Percentiles rank a stretch among this genome's conserved stretches.
phyloP scores from a whole-genome alignment of 2,329 filamentous ascomycete species.

The Aureobasidium namibiae region DNA sequence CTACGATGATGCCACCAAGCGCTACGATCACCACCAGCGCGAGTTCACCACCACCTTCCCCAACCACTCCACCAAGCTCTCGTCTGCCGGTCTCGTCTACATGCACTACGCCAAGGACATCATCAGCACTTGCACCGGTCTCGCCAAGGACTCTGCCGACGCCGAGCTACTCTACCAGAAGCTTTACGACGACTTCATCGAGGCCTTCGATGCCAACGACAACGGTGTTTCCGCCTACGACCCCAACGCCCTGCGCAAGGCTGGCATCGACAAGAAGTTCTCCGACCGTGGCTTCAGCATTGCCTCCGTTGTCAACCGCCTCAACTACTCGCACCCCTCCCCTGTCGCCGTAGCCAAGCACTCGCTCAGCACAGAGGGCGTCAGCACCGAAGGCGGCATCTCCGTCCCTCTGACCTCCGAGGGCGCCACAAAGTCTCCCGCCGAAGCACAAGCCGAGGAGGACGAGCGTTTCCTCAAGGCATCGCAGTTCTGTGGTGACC shows the following conservation, averaged over 20 bases:
- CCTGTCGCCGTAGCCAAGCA: slow-evolving; percentile 25
- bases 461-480: slow-evolving; percentile 72
- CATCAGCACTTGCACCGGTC: slow-evolving; percentile 58
- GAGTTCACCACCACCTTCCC: slow-evolving; percentile 82
- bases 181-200: slow-evolving; percentile 86
- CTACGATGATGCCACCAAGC: slow-evolving; percentile 67
- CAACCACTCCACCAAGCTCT: slow-evolving; percentile 75
- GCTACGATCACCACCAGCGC: slow-evolving; percentile 97
- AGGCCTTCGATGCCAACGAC: slow-evolving; percentile 95
- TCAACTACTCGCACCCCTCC: slow-evolving; percentile 54
- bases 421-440: slow-evolving; percentile 24
- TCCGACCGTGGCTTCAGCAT: slow-evolving; percentile 75
- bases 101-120: slow-evolving; percentile 88
- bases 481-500: slow-evolving; percentile 76
- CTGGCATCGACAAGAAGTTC: slow-evolving; percentile 74
- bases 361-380: slow-evolving; percentile 13
- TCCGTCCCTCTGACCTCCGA: background rate
- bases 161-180: slow-evolving; percentile 74
- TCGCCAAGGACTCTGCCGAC: slow-evolving; percentile 54
- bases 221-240: slow-evolving; percentile 87
- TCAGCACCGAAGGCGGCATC: slow-evolving; percentile 9
- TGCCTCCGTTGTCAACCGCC: slow-evolving; percentile 77
- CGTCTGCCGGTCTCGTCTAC: slow-evolving; percentile 88
- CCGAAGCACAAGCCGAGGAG: slow-evolving; percentile 58
- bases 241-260: slow-evolving; percentile 56